These are phyloP conservation scores for Nothophoma quercina DNA, from an alignment of 2,329 filamentous ascomycete species.

Conservation along the genomic window DNA sequence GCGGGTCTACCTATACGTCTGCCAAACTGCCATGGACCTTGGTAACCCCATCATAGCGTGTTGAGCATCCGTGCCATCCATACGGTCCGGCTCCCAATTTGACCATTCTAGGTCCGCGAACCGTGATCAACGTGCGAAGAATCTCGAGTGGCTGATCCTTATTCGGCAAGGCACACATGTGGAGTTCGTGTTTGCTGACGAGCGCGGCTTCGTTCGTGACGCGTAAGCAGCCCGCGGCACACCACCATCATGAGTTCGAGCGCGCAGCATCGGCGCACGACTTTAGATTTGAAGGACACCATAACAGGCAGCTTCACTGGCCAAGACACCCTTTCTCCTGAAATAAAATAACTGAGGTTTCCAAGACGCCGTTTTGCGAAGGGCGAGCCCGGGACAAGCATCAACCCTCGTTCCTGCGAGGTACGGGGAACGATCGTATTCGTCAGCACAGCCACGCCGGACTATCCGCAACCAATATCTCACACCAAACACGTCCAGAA, in stretches of 20 bases:
- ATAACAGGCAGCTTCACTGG: not conserved
- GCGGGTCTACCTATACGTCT: not conserved
- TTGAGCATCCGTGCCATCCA: too few species aligned
- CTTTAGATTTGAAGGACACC: too few species aligned
- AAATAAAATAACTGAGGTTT: not conserved
- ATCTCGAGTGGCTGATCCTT: not conserved
- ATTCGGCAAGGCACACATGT: not conserved
- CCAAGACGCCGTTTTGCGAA: not conserved
- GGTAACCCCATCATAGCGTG: not conserved
- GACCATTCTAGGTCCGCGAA: not conserved
- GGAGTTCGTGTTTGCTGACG: slow-evolving; percentile 1
- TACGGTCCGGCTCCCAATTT: too few species aligned
- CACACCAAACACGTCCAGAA: not conserved
- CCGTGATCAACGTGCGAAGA: not conserved
- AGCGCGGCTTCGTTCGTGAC: not conserved
- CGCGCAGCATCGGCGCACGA: too few species aligned
- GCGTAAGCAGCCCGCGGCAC: slow-evolving; percentile 2
- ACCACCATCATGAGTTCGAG: too few species aligned
- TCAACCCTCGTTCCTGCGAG: not conserved
- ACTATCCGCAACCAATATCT: not conserved
- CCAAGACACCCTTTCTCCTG: not conserved
- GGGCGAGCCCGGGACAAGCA: not conserved
- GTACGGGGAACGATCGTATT: slow-evolving; percentile 1
- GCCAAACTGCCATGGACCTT: slow-evolving; percentile 3
- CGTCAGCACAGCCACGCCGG: slow-evolving; percentile 14